Conservation (phyloP, 75 land plant species). For the Chamaecyparis obtusa region DNA sequence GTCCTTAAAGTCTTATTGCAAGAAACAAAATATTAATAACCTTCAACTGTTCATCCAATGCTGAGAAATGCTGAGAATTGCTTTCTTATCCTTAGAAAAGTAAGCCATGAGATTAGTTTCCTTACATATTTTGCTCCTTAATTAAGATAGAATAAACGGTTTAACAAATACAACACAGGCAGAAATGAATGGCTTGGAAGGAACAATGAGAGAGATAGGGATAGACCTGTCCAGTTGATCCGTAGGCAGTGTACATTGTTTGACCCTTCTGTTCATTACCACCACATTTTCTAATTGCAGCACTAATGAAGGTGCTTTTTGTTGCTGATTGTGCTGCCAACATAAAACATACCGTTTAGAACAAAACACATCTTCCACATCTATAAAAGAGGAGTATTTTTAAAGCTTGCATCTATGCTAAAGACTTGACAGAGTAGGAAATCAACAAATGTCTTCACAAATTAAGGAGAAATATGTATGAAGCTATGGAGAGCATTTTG, state of each 20-base stretch:
- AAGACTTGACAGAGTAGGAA: not conserved
- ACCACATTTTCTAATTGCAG: slow-evolving; percentile 93
- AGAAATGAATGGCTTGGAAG: not conserved
- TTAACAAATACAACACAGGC: not conserved
- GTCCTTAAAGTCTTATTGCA: not conserved
- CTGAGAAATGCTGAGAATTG: not conserved
- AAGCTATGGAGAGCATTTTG: not conserved
- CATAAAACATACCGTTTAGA: not conserved
- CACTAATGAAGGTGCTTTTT: slow-evolving; percentile 74
- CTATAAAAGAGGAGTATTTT: not conserved
- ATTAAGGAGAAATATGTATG: not conserved
- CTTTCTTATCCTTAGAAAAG: not conserved
- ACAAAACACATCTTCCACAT: not conserved
- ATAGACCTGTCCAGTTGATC: slow-evolving; percentile 94
- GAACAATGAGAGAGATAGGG: slow-evolving; percentile 7
- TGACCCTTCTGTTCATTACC: slow-evolving; percentile 91
- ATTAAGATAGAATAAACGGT: not conserved
- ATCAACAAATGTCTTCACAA: not conserved
- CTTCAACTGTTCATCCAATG: not conserved
- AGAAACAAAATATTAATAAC: not conserved
- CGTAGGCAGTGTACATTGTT: slow-evolving; percentile 80
- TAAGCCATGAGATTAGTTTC: not conserved
- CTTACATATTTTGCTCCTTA: not conserved
- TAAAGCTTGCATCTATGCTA: not conserved
- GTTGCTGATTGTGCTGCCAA: slow-evolving; percentile 74